Evolutionary conservation across 352 stramenopile genomes (phyloP), one percentile per base, ranked within the genome.

Genomic region (Achlya hypogyna): DNA sequence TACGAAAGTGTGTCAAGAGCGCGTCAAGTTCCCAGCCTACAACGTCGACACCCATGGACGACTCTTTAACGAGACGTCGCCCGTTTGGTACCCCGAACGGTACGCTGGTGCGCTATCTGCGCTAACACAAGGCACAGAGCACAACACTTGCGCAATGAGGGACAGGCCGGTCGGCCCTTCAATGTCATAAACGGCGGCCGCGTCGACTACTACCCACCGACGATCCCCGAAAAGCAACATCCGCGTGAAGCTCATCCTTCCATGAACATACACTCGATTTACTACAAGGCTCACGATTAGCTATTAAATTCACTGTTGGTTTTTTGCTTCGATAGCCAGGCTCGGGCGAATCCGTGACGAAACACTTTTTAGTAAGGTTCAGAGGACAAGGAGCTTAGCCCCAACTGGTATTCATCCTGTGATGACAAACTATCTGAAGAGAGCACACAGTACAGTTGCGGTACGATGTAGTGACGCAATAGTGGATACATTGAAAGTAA

Each of bases 61-160:
- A 3, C 71, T 92, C 45, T 92, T 92, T 64, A 90, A 88, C 63
- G 75, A 84, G 56, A 87, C 75, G 35, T 75, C 81, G 0, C 54
- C 86, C 27, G 69, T 81, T 2, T 76, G 81, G 74, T 76, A 82
- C 38, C 67, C 74, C 25, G 74, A 89, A 64, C 71, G 81, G 81
- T 88, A 59, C 8, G 62, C 47, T 2, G 20, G 32, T 22, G 2
- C 1, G 5, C 25, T 28, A 28, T 8, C 53, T 42, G 14, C 12
- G 53, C 2, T 10, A 12, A 65, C 22, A 51, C 22, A n/a, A 25
- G 60, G 14, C n/a, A 34, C 52, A 91, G 80, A 43, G 81, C 82
- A 22, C 81, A 89, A 69, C n/a, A 87, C n/a, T 59, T 93, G 22
- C 82, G 84, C 22, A 89, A 93, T 54, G 70, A 91, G 75, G 75